phyloP scores from a whole-genome alignment of 108 stramenopile species.

The Skeletonema potamos region DNA sequence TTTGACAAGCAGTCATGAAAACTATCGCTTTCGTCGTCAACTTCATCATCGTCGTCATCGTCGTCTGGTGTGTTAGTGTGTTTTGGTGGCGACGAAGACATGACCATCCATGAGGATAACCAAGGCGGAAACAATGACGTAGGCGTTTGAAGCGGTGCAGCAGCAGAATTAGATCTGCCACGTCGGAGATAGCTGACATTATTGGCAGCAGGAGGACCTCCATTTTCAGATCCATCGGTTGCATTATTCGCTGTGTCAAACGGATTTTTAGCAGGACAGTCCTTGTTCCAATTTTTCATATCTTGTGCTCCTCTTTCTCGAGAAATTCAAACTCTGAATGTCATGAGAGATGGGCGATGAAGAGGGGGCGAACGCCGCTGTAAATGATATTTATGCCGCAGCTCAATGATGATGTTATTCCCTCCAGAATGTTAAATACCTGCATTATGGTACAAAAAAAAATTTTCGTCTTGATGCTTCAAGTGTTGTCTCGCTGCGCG shows the following conservation, averaged over 20 bases:
- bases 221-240: not conserved
- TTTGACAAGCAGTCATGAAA: constrained; percentile 43
- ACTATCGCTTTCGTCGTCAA: constrained; percentile 14
- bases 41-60: not conserved
- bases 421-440: no score
- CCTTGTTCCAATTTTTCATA: not conserved
- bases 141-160: not conserved
- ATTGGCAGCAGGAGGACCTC: no score
- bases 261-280: not conserved
- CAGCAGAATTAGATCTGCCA: not conserved
- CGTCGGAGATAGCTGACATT: not conserved
- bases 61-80: not conserved
- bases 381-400: no score
- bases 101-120: constrained; percentile 36
- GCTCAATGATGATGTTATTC: no score
- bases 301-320: not conserved
- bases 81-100: not conserved
- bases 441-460: no score
- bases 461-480: no score
- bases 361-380: no score
- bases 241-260: not conserved
- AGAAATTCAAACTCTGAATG: not conserved
- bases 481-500: no score
- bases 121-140: constrained; percentile 24
- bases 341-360: not conserved